Conservation (phyloP, 140 eudicot genomes). For the Cichorium intybus region DNA sequence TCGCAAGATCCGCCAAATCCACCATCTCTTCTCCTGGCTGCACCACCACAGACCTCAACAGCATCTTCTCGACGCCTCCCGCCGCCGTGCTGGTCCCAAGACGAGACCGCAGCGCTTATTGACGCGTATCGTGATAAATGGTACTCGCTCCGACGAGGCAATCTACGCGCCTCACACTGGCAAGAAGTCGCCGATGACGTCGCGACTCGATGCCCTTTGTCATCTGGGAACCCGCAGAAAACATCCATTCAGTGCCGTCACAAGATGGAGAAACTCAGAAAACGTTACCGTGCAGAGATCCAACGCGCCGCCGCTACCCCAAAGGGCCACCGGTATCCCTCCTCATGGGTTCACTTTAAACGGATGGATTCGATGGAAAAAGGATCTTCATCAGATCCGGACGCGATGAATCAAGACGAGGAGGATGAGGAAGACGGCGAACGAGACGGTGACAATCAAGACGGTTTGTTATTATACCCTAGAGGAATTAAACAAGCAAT, state of each 20-base stretch:
- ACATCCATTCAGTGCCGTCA: constrained; percentile 94
- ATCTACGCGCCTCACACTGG: constrained; percentile 85
- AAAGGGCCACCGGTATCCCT: constrained; percentile 27
- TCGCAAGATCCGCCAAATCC: constrained; percentile 3
- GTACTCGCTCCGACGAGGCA: constrained; percentile 87
- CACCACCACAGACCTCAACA: constrained; percentile 28
- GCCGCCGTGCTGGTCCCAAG: constrained; percentile 93
- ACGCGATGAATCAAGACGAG: constrained; percentile 10
- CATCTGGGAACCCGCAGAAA: constrained; percentile 32
- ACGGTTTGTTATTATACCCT: constrained; percentile 23
- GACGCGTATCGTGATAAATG: constrained; percentile 79
- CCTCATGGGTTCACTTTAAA: constrained; percentile 76
- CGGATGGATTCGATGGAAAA: constrained; percentile 76
- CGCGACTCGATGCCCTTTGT: constrained; percentile 31
- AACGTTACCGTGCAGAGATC: constrained; percentile 72
- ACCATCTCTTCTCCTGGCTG: constrained; percentile 1
- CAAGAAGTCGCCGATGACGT: constrained; percentile 80
- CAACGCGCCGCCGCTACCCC: constrained; percentile 50
- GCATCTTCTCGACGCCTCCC: constrained; percentile 68
- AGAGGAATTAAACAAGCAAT: constrained; percentile 8
- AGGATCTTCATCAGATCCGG: constrained; percentile 43
- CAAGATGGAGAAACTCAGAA: constrained; percentile 95
- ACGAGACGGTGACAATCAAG: constrained; percentile 27
- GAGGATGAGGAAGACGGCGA: constrained; percentile 34
- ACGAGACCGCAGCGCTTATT: constrained; percentile 70